Percentiles rank a stretch among this genome's conserved stretches.
These are phyloP conservation scores for Cyberlindnera galapagoensis DNA, from an alignment of 805 yeast genomes.

Conservation along the genomic window DNA sequence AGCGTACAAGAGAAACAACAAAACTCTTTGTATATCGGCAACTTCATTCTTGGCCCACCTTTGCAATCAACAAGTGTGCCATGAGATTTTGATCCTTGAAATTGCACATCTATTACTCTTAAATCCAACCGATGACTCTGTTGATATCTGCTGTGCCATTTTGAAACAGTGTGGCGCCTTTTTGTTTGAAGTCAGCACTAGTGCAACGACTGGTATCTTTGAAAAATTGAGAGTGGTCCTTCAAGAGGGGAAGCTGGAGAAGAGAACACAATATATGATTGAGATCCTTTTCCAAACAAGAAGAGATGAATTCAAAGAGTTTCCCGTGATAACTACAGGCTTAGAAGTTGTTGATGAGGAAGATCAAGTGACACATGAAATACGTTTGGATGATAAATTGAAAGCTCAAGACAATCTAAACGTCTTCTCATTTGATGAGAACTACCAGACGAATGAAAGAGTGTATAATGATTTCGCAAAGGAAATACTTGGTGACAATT, in stretches of 20 bases:
- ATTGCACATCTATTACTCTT: slow-evolving; percentile 40
- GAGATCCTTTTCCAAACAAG: slow-evolving; percentile 48
- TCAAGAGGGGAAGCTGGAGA: slow-evolving; percentile 44
- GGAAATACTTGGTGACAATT: slow-evolving; percentile 30
- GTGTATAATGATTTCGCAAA: slow-evolving; percentile 34
- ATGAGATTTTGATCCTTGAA: slow-evolving; percentile 49
- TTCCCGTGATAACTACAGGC: slow-evolving; percentile 35
- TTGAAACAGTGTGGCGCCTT: slow-evolving; percentile 46
- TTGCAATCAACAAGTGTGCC: slow-evolving; percentile 54
- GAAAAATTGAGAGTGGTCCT: slow-evolving; percentile 56
- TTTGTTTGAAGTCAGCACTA: slow-evolving; percentile 35
- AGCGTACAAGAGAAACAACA: slow-evolving; percentile 42
- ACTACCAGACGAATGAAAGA: slow-evolving; percentile 44
- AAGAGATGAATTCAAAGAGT: slow-evolving; percentile 34
- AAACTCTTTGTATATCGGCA: slow-evolving; percentile 35
- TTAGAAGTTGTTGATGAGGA: slow-evolving; percentile 61
- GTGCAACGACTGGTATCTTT: slow-evolving; percentile 43
- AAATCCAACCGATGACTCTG: slow-evolving; percentile 46
- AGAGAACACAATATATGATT: slow-evolving; percentile 38
- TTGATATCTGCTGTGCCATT: slow-evolving; percentile 47
- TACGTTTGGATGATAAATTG: slow-evolving; percentile 47
- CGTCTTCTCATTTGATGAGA: slow-evolving; percentile 42
- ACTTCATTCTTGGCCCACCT: slow-evolving; percentile 53
- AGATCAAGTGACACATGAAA: slow-evolving; percentile 49
- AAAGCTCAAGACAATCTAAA: slow-evolving; percentile 42